Evolutionary conservation across 768 basidiomycete genomes (phyloP), one percentile per base, ranked within the genome.

Genomic region (Hericium rajendrae): DNA sequence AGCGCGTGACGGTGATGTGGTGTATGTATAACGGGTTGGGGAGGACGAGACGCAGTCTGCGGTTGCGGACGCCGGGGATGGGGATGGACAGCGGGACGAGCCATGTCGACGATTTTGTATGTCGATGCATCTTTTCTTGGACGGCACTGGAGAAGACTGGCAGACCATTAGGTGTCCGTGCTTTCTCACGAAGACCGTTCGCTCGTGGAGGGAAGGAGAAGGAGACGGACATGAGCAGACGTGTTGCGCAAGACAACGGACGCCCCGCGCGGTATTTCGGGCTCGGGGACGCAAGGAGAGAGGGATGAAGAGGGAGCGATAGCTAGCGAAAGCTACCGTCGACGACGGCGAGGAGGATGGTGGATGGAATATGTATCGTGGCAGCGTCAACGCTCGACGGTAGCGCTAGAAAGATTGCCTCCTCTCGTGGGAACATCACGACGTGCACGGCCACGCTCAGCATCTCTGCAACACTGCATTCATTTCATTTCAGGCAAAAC

Each of bases 1-100:
- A 80, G 51, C 80, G 82, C 53, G 76, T 68, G 55, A 81, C 69
- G 58, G 73, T 75, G 63, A 76, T 75, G 50, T 81, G 78, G 69
- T 86, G 81, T 57, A 88, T 65, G 62, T 80, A 79, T 18, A 74
- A 69, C 20, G 83, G 75, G 67, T 88, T 86, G 58, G 81, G 82
- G 54, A 85, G 62, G 64, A 77, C 75, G 51, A 91, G 62, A 15
- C 80, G 81, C 15, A 86, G 65, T 41, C 77, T 73, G 58, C 82
- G 84, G 16, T 77, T 73, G 57, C 71, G 78, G 13, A 83, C 68
- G 56, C 82, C 79, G 12, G 86, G 85, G 53, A 89, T 76, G 50
- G 81, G 77, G 43, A 89, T 60, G 40, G 78, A 78, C 48, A 88
- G 64, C 37, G 79, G 74, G 49, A 84, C 69, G 54, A 82, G 79